Conservation (phyloP, 768 basidiomycete species). For the Hygrocybe coccinea region DNA sequence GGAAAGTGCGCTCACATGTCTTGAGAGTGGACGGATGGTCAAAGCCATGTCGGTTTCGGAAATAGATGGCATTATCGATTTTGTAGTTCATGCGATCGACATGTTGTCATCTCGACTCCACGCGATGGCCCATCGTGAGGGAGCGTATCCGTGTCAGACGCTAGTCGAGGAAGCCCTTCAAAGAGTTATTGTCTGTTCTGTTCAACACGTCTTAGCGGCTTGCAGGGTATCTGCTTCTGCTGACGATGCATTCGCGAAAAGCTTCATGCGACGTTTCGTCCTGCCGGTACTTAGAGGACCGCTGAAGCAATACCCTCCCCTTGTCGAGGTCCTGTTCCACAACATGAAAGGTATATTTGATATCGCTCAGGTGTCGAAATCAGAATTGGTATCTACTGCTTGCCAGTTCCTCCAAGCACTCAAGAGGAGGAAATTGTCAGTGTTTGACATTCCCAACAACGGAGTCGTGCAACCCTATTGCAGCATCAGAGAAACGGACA, state of each 20-base stretch:
- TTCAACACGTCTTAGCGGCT: too few species aligned
- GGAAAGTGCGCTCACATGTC: constrained; percentile 10
- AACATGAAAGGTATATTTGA: constrained; percentile 14
- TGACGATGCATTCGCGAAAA: background rate
- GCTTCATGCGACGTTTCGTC: constrained; percentile 11
- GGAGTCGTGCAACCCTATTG: constrained; percentile 15
- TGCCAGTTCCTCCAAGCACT: constrained; percentile 12
- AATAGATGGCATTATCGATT: constrained; percentile 10
- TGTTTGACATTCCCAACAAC: constrained; percentile 12
- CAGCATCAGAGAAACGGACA: constrained; percentile 12
- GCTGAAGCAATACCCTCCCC: constrained; percentile 13
- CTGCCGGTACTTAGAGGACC: background rate
- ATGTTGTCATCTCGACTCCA: constrained; percentile 11
- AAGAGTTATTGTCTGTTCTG: too few species aligned
- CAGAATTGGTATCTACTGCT: constrained; percentile 6
- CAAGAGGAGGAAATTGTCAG: constrained; percentile 9
- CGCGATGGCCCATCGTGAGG: background rate
- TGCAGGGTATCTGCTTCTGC: too few species aligned
- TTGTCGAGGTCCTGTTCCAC: constrained; percentile 12
- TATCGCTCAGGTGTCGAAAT: constrained; percentile 13
- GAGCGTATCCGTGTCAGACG: too few species aligned
- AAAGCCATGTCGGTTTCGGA: constrained; percentile 1
- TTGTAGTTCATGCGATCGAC: constrained; percentile 12
- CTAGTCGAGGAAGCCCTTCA: too few species aligned
- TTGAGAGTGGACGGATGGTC: background rate